These are phyloP conservation scores for Trichoderma reesei DNA, from an alignment of 495 filamentous ascomycete genomes.

Conservation along the genomic window DNA sequence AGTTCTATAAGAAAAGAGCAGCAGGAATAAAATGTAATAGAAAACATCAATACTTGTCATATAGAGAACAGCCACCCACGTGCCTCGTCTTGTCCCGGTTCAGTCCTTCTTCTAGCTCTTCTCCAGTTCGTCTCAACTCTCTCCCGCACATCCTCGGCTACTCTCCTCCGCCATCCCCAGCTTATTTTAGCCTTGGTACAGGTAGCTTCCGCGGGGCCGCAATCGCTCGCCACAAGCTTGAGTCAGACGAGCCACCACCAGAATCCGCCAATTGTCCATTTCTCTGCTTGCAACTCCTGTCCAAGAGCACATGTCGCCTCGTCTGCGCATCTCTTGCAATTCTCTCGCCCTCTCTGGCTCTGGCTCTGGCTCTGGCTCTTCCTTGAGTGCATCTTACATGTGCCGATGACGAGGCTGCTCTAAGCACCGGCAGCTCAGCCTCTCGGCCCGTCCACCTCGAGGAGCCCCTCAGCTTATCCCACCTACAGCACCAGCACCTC, in stretches of 20 bases:
- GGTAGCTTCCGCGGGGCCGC: constrained; percentile 7
- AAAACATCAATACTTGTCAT: background rate
- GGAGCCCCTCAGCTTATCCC: too few species aligned
- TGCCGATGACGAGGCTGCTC: background rate
- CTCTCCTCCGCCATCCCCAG: too few species aligned
- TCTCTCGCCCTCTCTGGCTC: too few species aligned
- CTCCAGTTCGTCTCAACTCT: background rate
- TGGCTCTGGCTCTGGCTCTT: too few species aligned
- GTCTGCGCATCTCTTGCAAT: too few species aligned
- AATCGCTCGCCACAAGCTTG: constrained; percentile 4
- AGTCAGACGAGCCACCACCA: background rate
- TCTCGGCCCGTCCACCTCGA: too few species aligned
- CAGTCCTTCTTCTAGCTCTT: background rate
- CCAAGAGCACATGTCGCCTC: too few species aligned
- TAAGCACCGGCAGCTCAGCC: background rate
- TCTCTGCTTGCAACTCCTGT: background rate
- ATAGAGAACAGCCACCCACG: too few species aligned
- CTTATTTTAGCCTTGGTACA: too few species aligned
- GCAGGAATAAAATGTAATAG: too few species aligned
- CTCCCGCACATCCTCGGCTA: constrained; percentile 5
- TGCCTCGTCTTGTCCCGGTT: background rate
- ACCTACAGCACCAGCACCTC: too few species aligned
- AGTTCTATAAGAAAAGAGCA: too few species aligned
- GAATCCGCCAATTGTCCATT: background rate
- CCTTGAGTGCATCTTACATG: background rate